Evolutionary conservation across 106 monocot species (phyloP).

Genomic region (Narthecium ossifragum): DNA sequence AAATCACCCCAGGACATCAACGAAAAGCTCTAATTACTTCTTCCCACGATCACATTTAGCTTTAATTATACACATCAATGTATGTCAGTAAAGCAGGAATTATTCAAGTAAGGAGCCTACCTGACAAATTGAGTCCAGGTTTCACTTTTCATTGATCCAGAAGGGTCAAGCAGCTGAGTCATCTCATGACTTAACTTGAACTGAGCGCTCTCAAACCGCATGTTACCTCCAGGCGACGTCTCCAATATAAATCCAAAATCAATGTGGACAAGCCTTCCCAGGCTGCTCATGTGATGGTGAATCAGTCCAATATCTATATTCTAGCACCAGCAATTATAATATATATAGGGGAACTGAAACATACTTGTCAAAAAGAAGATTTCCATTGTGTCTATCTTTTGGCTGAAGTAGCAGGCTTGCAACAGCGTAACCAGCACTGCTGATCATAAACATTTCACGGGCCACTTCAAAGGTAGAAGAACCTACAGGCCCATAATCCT

Average conservation of each 20-base stretch:
- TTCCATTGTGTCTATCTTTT: constrained; percentile 98
- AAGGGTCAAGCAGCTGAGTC: constrained; percentile 98
- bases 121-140: constrained; percentile 96
- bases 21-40: no score
- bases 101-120: no score
- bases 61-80: no score
- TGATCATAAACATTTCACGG: constrained; percentile 94
- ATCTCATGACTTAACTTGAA: constrained; percentile 99
- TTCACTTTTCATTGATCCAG: constrained; percentile 97
- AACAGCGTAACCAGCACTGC: constrained; percentile 99
- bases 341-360: neutral
- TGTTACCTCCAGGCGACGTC: constrained; percentile 95
- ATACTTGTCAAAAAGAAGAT: constrained; percentile 94
- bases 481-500: constrained; percentile 97
- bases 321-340: neutral
- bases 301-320: neutral
- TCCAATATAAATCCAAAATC: constrained; percentile 99
- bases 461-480: constrained; percentile 83
- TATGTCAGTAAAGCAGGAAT: no score
- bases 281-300: constrained; percentile 22
- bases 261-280: constrained; percentile 97
- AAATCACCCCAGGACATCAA: no score
- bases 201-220: constrained; percentile 96
- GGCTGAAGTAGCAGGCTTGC: constrained; percentile 97
- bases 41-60: no score